Evolutionary conservation across 1,139 yeast genomes (phyloP), one percentile per base, ranked within the genome.

Genomic region (Candida smagusa): DNA sequence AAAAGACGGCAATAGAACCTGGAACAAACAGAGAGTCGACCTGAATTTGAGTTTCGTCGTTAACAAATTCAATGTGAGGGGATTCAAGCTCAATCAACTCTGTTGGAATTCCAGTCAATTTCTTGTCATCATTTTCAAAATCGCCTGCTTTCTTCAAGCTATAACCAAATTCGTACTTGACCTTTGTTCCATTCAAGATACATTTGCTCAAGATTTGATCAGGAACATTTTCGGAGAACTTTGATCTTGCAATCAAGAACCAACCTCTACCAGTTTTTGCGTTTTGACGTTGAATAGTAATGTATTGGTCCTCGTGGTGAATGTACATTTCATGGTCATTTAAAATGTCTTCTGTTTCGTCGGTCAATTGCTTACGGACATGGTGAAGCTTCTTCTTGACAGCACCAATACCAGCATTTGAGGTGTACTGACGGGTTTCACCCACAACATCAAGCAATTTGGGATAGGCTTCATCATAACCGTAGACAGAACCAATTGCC

Each of bases 401-500:
- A 32, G 68, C 63, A 2, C 89, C 82, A 52, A 92, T 89, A 28
- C 97, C 97, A 29, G 71, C 68, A 6, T 59, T 60, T 9, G 11
- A 7, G 1, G 80, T 70, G 52, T 92, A 92, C 8, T 62, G 65
- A 47, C 96, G 74, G 2, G 60, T 64, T 56, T 92, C 98, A 26
- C 69, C 63, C n/a, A 92, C 98, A 35, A 92, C 83, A 55, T 89
- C 83, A 33, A 92, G 67, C 30, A 88, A 66, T 30, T 76, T 69
- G 3, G 97, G 97, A 56, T 83, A 92, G 38, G 92, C 77, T 61
- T 92, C 98, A 57, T 92, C 98, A 53, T 80, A 89, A 12, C 98
- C 98, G 63, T 86, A 84, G 1, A 89, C 95, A 1, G 97, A 84
- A 1, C 98, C 98, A 40, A 89, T 84, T 2, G 97, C 96, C 38